A percentile compares a stretch with the other conserved stretches of the same genome.
Evolutionary conservation across 306 rosid species (phyloP).

Genomic region (Pterocarpus santalinus): DNA sequence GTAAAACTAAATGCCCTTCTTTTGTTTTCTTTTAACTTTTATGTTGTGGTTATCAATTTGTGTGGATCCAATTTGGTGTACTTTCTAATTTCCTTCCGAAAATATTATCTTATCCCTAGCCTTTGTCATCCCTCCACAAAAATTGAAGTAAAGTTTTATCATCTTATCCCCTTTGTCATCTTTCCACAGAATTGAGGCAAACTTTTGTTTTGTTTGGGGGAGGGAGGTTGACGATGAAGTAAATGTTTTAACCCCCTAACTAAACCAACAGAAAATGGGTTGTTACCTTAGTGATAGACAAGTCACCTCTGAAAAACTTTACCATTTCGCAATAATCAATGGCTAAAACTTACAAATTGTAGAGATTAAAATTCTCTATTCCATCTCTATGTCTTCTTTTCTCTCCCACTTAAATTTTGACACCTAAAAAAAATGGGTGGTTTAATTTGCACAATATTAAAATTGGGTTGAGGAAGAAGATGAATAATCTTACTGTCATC

Average conservation of each 20-base stretch:
- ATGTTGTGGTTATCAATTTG: constrained; percentile 39
- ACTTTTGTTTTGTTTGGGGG: not conserved
- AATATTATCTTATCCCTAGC: constrained; percentile 37
- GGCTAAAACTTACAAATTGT: too few relatives aligned
- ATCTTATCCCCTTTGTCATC: too few relatives aligned
- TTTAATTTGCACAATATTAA: not conserved
- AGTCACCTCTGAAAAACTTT: not conserved
- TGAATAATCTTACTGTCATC: too few relatives aligned
- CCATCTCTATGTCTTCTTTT: too few relatives aligned
- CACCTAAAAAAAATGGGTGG: not conserved
- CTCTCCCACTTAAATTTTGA: not conserved
- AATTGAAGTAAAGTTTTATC: too few relatives aligned
- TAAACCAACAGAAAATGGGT: constrained; percentile 18
- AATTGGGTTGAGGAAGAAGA: too few relatives aligned
- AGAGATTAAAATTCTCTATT: too few relatives aligned
- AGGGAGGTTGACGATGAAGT: not conserved
- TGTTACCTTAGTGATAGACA: constrained; percentile 19
- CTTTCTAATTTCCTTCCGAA: constrained; percentile 36
- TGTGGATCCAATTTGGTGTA: constrained; percentile 43
- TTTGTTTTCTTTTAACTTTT: constrained; percentile 14
- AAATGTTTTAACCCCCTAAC: not conserved
- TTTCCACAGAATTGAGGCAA: constrained; percentile 26
- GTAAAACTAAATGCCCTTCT: constrained; percentile 43
- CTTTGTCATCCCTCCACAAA: constrained; percentile 24
- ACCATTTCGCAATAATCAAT: too few relatives aligned